Conservation (phyloP, 2,329 filamentous ascomycete species). For the Colletotrichum lentis region DNA sequence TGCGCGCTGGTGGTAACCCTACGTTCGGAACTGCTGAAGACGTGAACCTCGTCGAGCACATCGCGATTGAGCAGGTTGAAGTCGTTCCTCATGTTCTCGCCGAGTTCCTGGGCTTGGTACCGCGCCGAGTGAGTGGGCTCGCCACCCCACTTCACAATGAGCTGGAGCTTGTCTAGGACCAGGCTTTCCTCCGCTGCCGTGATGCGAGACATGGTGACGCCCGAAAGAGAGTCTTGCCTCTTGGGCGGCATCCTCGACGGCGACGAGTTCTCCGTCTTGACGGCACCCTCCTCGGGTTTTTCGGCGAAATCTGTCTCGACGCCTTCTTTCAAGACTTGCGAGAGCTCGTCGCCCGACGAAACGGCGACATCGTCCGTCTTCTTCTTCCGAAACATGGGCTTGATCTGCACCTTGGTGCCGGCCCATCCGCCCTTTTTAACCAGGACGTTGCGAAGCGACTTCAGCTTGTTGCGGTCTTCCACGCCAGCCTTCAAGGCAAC, state of each 20-base stretch:
- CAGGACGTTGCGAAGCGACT: constrained; percentile 82
- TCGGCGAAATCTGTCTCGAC: constrained; percentile 41
- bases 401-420: constrained; percentile 98
- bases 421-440: constrained; percentile 93
- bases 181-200: constrained; percentile 93
- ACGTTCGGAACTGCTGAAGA: constrained; percentile 95
- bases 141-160: constrained; percentile 99
- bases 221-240: constrained; percentile 85
- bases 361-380: constrained; percentile 66
- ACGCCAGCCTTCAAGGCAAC: constrained; percentile 78
- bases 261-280: constrained; percentile 29
- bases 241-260: constrained; percentile 58
- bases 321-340: constrained; percentile 46
- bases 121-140: constrained; percentile 97
- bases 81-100: constrained; percentile 95
- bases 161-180: constrained; percentile 92
- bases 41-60: constrained; percentile 88
- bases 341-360: constrained; percentile 45
- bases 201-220: constrained; percentile 90
- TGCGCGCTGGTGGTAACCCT: constrained; percentile 95
- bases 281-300: constrained; percentile 34
- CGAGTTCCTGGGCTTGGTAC: constrained; percentile 94
- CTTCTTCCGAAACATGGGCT: constrained; percentile 97
- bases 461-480: constrained; percentile 89
- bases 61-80: constrained; percentile 91